Percentiles rank a stretch among this genome's conserved stretches.
Evolutionary conservation across 2,329 filamentous ascomycete species (phyloP).

Genomic region (Diaporthe aspalathi): DNA sequence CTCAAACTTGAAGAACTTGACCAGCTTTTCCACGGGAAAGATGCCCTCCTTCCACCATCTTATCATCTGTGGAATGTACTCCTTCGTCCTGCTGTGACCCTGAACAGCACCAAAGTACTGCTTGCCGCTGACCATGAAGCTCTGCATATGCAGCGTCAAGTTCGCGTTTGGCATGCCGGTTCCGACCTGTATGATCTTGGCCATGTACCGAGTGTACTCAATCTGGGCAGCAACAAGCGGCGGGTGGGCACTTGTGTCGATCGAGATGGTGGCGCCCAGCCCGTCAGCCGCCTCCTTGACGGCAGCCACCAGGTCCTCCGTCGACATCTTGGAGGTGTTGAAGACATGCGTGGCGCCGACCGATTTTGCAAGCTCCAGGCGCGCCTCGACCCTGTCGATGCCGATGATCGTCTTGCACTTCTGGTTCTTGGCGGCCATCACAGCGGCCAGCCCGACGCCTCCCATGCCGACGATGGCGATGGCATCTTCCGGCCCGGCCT

Average conservation of each 20-base stretch:
- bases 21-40: constrained; percentile 41
- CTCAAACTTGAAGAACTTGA: constrained; percentile 39
- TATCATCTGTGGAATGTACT: constrained; percentile 45
- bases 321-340: constrained; percentile 41
- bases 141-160: constrained; percentile 55
- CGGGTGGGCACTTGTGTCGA: constrained; percentile 62
- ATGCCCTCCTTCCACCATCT: constrained; percentile 41
- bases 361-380: constrained; percentile 50
- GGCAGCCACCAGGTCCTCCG: constrained; percentile 59
- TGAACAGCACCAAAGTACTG: constrained; percentile 56
- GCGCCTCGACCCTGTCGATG: constrained; percentile 55
- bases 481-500: constrained; percentile 41
- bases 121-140: constrained; percentile 60
- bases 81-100: constrained; percentile 52
- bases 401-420: constrained; percentile 50
- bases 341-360: constrained; percentile 55
- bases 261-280: constrained; percentile 56
- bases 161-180: constrained; percentile 56
- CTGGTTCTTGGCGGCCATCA: constrained; percentile 40
- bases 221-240: constrained; percentile 55
- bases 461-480: constrained; percentile 48
- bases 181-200: constrained; percentile 63
- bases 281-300: constrained; percentile 60
- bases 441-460: constrained; percentile 41
- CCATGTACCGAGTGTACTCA: constrained; percentile 55